Percentiles rank a stretch among this genome's conserved stretches.
phyloP scores from a whole-genome alignment of 352 stramenopile species.

The Pythium brassicae region DNA sequence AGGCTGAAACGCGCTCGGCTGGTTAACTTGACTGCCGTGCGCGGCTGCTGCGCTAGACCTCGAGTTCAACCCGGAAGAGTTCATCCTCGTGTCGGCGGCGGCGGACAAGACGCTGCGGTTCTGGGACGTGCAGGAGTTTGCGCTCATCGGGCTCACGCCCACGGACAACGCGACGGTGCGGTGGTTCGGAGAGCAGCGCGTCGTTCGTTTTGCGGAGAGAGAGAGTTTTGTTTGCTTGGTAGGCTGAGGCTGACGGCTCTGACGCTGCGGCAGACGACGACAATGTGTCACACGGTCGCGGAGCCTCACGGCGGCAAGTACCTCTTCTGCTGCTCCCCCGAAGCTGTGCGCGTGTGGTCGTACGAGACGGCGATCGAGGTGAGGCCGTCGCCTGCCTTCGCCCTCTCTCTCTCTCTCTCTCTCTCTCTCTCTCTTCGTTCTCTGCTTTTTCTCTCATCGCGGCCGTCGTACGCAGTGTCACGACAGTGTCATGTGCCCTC shows the following conservation, averaged over 20 bases:
- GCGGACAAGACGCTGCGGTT: slow-evolving; percentile 77
- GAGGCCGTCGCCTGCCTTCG: not conserved
- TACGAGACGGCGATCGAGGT: slow-evolving; percentile 74
- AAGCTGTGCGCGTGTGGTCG: slow-evolving; percentile 78
- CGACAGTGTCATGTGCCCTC: slow-evolving; percentile 58
- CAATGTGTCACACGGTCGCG: slow-evolving; percentile 70
- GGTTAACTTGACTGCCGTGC: too few relatives aligned
- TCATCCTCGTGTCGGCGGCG: slow-evolving; percentile 77
- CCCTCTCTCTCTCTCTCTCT: too few relatives aligned
- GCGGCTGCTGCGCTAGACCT: slow-evolving; percentile 20
- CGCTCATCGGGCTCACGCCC: slow-evolving; percentile 72
- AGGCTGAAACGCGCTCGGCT: not conserved
- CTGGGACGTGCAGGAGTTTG: slow-evolving; percentile 84
- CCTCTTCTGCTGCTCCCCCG: slow-evolving; percentile 68
- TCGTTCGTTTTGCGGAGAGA: not conserved
- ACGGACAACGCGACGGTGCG: slow-evolving; percentile 69
- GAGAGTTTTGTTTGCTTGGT: not conserved
- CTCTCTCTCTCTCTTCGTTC: not conserved
- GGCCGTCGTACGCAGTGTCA: slow-evolving; percentile 35
- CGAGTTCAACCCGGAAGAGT: slow-evolving; percentile 85
- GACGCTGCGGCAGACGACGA: slow-evolving; percentile 58
- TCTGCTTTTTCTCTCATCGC: not conserved
- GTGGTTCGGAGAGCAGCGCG: too few relatives aligned
- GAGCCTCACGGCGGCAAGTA: slow-evolving; percentile 81
- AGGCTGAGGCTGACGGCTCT: too few relatives aligned